phyloP scores from a whole-genome alignment of 2,329 filamentous ascomycete genomes.

The Neonectria magnoliae region DNA sequence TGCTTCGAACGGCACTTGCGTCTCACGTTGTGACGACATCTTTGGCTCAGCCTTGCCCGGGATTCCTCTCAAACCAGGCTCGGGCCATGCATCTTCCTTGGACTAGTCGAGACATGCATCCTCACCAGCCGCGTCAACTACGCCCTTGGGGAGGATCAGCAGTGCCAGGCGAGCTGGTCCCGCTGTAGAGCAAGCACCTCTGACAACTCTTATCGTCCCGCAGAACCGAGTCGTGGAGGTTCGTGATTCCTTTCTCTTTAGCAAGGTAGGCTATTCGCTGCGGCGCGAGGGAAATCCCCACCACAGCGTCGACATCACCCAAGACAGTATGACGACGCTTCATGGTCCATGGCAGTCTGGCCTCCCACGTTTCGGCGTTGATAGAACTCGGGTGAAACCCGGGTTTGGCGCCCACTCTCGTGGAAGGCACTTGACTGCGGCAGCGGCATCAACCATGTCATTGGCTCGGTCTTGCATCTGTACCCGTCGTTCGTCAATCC shows the following conservation, averaged over 20 bases:
- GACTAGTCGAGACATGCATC: not conserved
- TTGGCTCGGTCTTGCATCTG: conserved; percentile 19
- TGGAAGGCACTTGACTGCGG: conserved; percentile 28
- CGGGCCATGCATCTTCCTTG: not conserved
- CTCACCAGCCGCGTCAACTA: not conserved
- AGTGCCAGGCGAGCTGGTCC: conserved; percentile 24
- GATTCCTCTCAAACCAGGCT: not conserved
- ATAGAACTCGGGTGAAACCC: conserved; percentile 31
- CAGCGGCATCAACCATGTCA: conserved; percentile 7
- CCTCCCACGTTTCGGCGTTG: conserved; percentile 25
- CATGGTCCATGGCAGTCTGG: conserved; percentile 19
- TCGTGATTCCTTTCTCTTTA: conserved; percentile 1
- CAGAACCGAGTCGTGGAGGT: conserved; percentile 4
- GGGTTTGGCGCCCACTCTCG: conserved; percentile 22
- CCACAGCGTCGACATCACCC: not conserved
- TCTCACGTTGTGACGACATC: conserved; percentile 11
- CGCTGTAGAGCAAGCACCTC: conserved; percentile 16
- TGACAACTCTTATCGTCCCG: conserved; percentile 17
- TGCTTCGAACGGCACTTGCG: conserved; percentile 6
- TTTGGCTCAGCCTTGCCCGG: not conserved
- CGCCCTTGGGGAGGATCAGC: conserved; percentile 25
- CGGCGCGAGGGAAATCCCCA: conserved; percentile 3
- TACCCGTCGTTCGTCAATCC: conserved; percentile 21
- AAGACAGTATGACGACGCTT: conserved; percentile 12
- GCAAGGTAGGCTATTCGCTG: not conserved